Percentiles rank a stretch among this genome's conserved stretches.
phyloP scores from a whole-genome alignment of 441 rosid species.

The Isatis lusitanica region DNA sequence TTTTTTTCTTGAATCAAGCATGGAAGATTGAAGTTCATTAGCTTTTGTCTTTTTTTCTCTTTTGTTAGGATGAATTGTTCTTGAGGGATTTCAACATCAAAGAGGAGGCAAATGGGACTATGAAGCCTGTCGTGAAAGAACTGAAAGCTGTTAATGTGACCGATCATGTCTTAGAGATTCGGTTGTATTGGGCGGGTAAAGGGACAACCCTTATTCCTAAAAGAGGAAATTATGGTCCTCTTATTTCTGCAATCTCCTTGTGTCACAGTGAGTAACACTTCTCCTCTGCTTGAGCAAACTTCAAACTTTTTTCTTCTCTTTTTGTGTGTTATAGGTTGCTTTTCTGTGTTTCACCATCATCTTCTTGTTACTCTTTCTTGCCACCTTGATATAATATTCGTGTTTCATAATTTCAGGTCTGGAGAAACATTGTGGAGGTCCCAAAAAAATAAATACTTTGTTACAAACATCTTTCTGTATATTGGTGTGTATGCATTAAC shows the following conservation, averaged over 20 bases:
- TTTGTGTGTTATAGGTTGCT: too few species aligned
- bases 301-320: neutral
- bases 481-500: neutral
- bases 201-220: constrained; percentile 23
- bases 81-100: constrained; percentile 45
- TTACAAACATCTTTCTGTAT: neutral
- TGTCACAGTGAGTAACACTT: constrained; percentile 42
- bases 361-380: neutral
- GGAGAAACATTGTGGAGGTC: constrained; percentile 28
- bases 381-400: neutral
- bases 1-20: neutral
- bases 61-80: constrained; percentile 37
- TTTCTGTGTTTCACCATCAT: neutral
- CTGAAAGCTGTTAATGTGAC: neutral
- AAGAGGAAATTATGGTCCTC: constrained; percentile 32
- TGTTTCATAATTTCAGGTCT: constrained; percentile 7
- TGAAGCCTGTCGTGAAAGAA: too few species aligned
- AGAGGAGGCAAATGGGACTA: too few species aligned
- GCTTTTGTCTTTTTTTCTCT: neutral
- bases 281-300: too few species aligned
- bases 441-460: neutral
- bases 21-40: neutral
- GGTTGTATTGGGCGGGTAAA: too few species aligned
- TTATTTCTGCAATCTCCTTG: constrained; percentile 34
- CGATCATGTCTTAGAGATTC: too few species aligned